These are phyloP conservation scores for Rhynchospora tenuis DNA, from an alignment of 176 grass and related monocot species.

Conservation along the genomic window DNA sequence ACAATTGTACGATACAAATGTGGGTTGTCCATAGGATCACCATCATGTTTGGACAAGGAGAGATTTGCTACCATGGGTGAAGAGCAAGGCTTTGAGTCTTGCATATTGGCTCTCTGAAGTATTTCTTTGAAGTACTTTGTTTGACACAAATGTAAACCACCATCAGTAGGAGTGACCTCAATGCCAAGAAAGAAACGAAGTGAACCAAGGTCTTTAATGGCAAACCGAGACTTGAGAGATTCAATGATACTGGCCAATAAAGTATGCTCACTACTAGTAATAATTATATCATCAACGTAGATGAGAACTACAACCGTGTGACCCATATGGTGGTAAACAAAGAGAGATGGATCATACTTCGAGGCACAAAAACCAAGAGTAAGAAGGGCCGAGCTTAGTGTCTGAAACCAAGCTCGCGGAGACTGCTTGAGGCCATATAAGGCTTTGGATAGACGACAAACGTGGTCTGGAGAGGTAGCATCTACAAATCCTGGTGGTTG, in stretches of 20 bases:
- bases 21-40: background rate
- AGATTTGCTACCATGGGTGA: background rate
- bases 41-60: background rate
- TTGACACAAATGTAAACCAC: background rate
- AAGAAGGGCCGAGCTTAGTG: background rate
- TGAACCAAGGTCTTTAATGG: background rate
- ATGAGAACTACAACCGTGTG: background rate
- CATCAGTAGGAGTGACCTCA: background rate
- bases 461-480: background rate
- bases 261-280: background rate
- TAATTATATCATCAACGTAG: no score
- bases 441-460: background rate
- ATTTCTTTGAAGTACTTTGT: background rate
- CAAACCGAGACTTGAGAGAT: background rate
- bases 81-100: background rate
- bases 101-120: background rate
- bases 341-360: background rate
- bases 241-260: background rate
- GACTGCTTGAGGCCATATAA: background rate
- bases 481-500: constrained; percentile 1
- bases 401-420: background rate
- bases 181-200: background rate
- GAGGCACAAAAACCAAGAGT: background rate
- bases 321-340: background rate
- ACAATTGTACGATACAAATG: background rate